These are phyloP conservation scores for Saitozyma podzolica DNA, from an alignment of 768 basidiomycete species.

Conservation along the genomic window DNA sequence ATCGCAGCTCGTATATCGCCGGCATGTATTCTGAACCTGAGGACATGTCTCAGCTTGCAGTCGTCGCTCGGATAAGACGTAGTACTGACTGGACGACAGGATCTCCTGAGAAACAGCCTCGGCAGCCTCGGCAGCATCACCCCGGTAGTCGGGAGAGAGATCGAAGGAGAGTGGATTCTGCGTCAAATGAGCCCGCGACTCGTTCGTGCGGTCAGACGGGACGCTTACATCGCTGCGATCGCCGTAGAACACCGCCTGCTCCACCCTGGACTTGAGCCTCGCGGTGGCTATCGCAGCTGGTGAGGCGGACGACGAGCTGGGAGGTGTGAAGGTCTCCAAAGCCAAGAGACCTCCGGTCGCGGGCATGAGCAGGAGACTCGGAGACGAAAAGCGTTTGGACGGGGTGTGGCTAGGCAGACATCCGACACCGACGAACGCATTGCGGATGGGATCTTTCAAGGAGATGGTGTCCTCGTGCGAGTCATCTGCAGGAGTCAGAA, in stretches of 20 bases:
- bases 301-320: slow-evolving; percentile 18
- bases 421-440: slow-evolving; percentile 52
- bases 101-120: slow-evolving; percentile 51
- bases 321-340: slow-evolving; percentile 24
- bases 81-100: slow-evolving; percentile 66
- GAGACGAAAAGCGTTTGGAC: not conserved
- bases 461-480: slow-evolving; percentile 53
- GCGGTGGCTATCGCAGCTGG: slow-evolving; percentile 31
- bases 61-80: not conserved
- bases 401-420: slow-evolving; percentile 2
- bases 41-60: not conserved
- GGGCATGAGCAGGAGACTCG: slow-evolving; percentile 30
- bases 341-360: slow-evolving; percentile 25
- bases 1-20: slow-evolving; percentile 75
- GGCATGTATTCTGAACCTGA: slow-evolving; percentile 67
- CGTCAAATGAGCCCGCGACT: not conserved
- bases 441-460: slow-evolving; percentile 48
- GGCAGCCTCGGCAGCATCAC: slow-evolving; percentile 50
- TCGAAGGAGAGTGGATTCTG: slow-evolving; percentile 55
- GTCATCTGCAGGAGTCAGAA: slow-evolving; percentile 18
- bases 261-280: slow-evolving; percentile 52
- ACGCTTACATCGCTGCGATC: slow-evolving; percentile 41
- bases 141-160: slow-evolving; percentile 43
- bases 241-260: slow-evolving; percentile 55
- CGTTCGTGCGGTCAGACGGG: not conserved